Base-by-base conservation (phyloP, 148 eudicot species). In the Pouteria glomerata region DNA sequence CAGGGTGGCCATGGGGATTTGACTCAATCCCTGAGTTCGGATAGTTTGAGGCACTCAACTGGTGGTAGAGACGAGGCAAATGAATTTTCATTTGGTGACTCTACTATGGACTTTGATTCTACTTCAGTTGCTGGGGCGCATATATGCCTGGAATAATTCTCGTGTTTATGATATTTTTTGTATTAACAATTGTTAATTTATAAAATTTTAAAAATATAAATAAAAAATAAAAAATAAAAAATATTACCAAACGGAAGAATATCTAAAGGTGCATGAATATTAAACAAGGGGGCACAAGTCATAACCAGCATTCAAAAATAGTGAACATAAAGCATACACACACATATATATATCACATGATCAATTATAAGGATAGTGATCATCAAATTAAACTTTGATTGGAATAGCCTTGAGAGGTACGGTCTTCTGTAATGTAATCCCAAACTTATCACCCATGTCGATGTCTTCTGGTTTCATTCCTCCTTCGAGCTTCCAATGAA, bases 1-100 rank as follows among this genome's bases (percentile, higher is more conserved):
- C 69, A 57, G 52, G 66, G 70, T 65, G 70, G 67, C 69, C 47
- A 59, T 52, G 81, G 76, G 55, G 82, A 55, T 50, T 66, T 77
- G 55, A 72, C 79, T 58, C 57, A 68, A 65, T 53, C 73, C 26
- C 37, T 63, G 51, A 66, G 71, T 62, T 76, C 85, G 33, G 85
- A 82, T 41, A 74, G 70, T 75, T 55, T 62, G 21, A 71, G 71
- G 79, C 79, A 72, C 66, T 78, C 83, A 50, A 63, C 85, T 70
- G 82, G 68, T 71, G 86, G 74, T 21, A 80, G 77, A 64, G 87
- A 82, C 69, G 87, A 78, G 48, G 64, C 77, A 29, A 66, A 66
- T 66, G 88, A 85, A 71, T 66, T 83, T 56, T 73, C 90, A 57
- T 45, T 72, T 53, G 77, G 77, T 30, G 79, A 74, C 65, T 47